Percentiles rank a stretch among this genome's conserved stretches.
Evolutionary conservation across 306 rosid species (phyloP).

Genomic region (Cucurbita ficifolia): DNA sequence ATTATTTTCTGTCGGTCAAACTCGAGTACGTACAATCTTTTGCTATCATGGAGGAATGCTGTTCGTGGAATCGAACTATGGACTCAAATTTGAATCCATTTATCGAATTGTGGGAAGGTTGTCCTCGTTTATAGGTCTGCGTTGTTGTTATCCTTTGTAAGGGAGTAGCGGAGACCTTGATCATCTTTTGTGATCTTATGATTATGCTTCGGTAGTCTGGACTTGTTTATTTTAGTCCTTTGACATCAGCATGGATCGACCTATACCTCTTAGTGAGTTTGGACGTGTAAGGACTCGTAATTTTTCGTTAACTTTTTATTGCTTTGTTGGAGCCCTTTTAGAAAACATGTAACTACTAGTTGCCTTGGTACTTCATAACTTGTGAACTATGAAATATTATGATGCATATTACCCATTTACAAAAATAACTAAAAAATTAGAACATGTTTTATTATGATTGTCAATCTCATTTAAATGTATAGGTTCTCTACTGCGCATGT

Average conservation of each 20-base stretch:
- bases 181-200: not conserved
- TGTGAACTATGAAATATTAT: not conserved
- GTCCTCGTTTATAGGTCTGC: not conserved
- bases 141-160: not conserved
- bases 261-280: not conserved
- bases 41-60: not conserved
- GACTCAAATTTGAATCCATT: not conserved
- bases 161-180: not conserved
- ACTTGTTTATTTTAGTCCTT: not conserved
- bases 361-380: not conserved
- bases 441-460: not conserved
- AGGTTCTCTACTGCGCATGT: not conserved
- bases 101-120: not conserved
- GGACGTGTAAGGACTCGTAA: not conserved
- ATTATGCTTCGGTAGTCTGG: not conserved
- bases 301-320: not conserved
- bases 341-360: not conserved
- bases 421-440: not conserved
- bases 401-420: not conserved
- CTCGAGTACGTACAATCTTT: not conserved
- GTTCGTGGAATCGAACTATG: not conserved
- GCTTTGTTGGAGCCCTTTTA: not conserved
- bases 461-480: not conserved
- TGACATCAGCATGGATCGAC: not conserved
- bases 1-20: not conserved